Evolutionary conservation across 345 rosid species (phyloP).

Genomic region (Bretschneidera sinensis): DNA sequence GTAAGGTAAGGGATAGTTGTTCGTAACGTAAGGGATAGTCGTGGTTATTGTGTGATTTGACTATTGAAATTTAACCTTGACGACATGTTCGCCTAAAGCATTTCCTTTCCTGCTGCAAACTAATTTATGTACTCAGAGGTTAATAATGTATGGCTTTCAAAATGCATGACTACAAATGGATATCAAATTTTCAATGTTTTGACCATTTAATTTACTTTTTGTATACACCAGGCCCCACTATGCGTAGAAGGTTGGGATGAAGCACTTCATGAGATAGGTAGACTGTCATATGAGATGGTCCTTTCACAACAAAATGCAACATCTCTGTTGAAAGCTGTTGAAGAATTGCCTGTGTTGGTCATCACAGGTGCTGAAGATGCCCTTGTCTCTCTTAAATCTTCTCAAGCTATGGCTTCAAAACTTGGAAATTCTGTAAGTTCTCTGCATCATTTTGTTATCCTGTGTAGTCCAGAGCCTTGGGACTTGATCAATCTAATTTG

Average conservation of each 20-base stretch:
- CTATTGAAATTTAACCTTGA: too few species aligned
- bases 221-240: slow-evolving; percentile 55
- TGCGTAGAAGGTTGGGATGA: slow-evolving; percentile 95
- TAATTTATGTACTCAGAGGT: too few species aligned
- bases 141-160: neutral
- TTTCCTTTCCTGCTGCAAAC: too few species aligned
- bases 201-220: neutral
- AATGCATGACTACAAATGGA: neutral
- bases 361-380: slow-evolving; percentile 87
- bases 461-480: neutral
- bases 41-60: too few species aligned
- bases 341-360: slow-evolving; percentile 66
- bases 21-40: too few species aligned
- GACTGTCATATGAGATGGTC: slow-evolving; percentile 75
- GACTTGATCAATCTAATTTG: too few species aligned
- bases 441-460: neutral
- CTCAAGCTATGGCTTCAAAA: slow-evolving; percentile 82
- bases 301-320: slow-evolving; percentile 56
- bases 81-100: too few species aligned
- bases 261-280: slow-evolving; percentile 89
- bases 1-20: too few species aligned
- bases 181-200: slow-evolving; percentile 1
- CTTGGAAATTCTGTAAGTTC: slow-evolving; percentile 87
- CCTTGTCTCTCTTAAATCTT: slow-evolving; percentile 72
- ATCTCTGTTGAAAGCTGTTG: slow-evolving; percentile 58